Evolutionary conservation across 2,329 filamentous ascomycete species (phyloP).

Genomic region (Monilinia laxa): DNA sequence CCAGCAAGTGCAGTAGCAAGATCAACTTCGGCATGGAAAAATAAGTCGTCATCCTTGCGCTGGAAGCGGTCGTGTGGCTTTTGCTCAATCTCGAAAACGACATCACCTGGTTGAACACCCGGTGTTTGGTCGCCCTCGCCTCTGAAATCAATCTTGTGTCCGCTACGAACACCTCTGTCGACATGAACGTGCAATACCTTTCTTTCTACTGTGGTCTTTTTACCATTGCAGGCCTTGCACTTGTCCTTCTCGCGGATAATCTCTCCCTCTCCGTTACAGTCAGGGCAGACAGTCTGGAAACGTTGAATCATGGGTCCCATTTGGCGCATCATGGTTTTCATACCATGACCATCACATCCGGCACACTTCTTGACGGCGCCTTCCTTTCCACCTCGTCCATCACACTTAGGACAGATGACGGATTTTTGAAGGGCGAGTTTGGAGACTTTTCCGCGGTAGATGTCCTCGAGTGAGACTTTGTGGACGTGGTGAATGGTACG

Average conservation of each 20-base stretch:
- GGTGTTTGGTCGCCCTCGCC: slow-evolving; percentile 96
- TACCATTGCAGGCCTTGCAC: slow-evolving; percentile 94
- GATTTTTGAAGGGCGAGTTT: slow-evolving; percentile 97
- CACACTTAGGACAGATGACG: slow-evolving; percentile 92
- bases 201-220: slow-evolving; percentile 96
- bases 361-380: slow-evolving; percentile 92
- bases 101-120: slow-evolving; percentile 89
- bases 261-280: slow-evolving; percentile 97
- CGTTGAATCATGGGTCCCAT: slow-evolving; percentile 99
- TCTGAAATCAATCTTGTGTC: slow-evolving; percentile 95
- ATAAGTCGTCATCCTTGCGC: slow-evolving; percentile 91
- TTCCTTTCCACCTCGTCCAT: slow-evolving; percentile 93
- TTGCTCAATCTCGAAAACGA: slow-evolving; percentile 98
- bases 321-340: slow-evolving; percentile 99
- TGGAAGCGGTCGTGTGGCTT: slow-evolving; percentile 97
- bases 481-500: slow-evolving; percentile 97
- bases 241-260: slow-evolving; percentile 95
- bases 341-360: slow-evolving; percentile 89
- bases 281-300: slow-evolving; percentile 98
- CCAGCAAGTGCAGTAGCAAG: slow-evolving; percentile 92
- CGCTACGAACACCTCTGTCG: slow-evolving; percentile 88
- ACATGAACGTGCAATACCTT: slow-evolving; percentile 99
- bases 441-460: slow-evolving; percentile 96
- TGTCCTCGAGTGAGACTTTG: slow-evolving; percentile 96
- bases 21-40: slow-evolving; percentile 94